These are phyloP conservation scores for Sarocladium oryzae DNA, from an alignment of 2,329 filamentous ascomycete genomes.

Conservation along the genomic window DNA sequence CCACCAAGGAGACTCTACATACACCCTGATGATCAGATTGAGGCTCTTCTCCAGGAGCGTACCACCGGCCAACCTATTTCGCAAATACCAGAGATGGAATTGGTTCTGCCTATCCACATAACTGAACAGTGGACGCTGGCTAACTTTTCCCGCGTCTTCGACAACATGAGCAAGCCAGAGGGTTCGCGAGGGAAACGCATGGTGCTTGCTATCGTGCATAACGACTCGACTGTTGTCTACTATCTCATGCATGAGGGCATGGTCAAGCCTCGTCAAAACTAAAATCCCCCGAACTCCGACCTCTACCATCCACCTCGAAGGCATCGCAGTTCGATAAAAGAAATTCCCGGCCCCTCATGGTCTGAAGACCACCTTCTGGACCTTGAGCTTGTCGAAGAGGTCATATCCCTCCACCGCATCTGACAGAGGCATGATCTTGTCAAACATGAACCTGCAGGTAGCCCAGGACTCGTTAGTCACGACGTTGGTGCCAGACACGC, in stretches of 20 bases:
- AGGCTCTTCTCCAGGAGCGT: conserved; percentile 56
- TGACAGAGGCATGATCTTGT: conserved; percentile 65
- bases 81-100: conserved; percentile 58
- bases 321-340: no score
- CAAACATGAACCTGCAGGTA: conserved; percentile 63
- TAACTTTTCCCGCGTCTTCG: conserved; percentile 63
- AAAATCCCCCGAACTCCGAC: conserved; percentile 11
- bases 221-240: conserved; percentile 78
- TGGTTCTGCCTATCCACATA: conserved; percentile 69
- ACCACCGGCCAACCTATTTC: conserved; percentile 35
- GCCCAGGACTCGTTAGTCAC: conserved; percentile 8
- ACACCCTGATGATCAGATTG: conserved; percentile 77
- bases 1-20: conserved; percentile 69
- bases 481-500: background rate
- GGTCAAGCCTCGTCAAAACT: conserved; percentile 81
- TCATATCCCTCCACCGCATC: conserved; percentile 63
- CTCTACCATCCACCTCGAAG: no score
- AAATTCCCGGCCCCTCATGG: no score
- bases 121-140: conserved; percentile 65
- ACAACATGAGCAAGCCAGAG: conserved; percentile 31
- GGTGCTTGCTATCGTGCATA: conserved; percentile 67
- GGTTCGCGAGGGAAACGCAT: conserved; percentile 25
- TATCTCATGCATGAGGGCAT: conserved; percentile 83
- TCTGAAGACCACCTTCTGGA: conserved; percentile 67
- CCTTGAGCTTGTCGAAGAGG: conserved; percentile 66